Evolutionary conservation across 257 asterid species (phyloP).

Genomic region (Petunia secreta): DNA sequence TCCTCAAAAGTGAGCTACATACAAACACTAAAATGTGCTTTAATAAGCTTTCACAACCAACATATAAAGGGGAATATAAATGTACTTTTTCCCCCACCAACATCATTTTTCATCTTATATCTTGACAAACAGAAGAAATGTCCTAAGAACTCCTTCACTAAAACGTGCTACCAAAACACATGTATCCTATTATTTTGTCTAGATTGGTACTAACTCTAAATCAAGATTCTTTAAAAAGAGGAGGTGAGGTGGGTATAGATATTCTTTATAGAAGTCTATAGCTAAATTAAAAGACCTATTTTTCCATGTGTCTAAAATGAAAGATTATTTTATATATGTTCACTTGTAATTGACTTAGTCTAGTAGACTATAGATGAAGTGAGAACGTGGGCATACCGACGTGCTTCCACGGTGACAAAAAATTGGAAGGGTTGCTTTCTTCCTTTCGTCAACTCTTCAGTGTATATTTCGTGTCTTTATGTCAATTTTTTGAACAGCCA

Average conservation of each 20-base stretch:
- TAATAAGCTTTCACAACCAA: not conserved
- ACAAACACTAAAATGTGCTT: not conserved
- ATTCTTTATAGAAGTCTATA: not conserved
- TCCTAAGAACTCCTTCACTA: not conserved
- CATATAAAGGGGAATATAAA: too few relatives aligned
- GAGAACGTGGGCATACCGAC: not conserved
- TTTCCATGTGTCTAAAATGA: slow-evolving; percentile 6
- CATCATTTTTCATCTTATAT: not conserved
- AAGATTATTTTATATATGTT: not conserved
- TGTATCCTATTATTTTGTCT: not conserved
- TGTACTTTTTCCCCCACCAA: not conserved
- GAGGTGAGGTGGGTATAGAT: not conserved
- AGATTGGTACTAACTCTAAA: not conserved
- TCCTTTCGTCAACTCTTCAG: not conserved
- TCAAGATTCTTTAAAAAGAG: not conserved
- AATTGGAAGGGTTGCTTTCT: not conserved
- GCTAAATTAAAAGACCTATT: not conserved
- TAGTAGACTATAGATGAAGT: not conserved
- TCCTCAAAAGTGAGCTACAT: not conserved
- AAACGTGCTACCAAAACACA: not conserved
- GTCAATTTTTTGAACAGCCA: not conserved
- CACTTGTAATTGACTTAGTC: not conserved
- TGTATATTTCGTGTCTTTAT: not conserved
- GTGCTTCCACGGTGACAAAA: slow-evolving; percentile 15
- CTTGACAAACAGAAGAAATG: not conserved